Evolutionary conservation across 2,329 filamentous ascomycete genomes (phyloP), one percentile per base, ranked within the genome.

Genomic region (Cladosporium velox): DNA sequence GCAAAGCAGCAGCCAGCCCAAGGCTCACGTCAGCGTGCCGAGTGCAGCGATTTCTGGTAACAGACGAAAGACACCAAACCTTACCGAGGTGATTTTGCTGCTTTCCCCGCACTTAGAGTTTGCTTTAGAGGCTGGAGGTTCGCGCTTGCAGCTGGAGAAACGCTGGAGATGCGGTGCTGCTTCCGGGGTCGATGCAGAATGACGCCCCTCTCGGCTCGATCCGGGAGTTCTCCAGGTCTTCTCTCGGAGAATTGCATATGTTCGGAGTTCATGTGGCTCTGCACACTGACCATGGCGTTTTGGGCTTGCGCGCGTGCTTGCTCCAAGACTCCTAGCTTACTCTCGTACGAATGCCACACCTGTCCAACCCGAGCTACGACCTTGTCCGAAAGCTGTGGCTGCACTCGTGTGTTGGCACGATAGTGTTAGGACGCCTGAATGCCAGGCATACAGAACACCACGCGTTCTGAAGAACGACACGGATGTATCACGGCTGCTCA

Each of bases 201-300:
- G 32, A 58, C 55, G 55, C 14, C n/a, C 12, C 24, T 28, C 49
- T 32, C 58, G 58, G 58, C 41, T 49, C 26, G 30, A 49, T 60
- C 41, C 2, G 34, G 52, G 52, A 5, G 3, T 32, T 55, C 18
- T 18, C n/a, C 7, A 21, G 58, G 58, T 14, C 6, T 15, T 60
- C 38, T 47, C 58, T 60, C 58, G 58, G 58, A 47, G 41, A 21
- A 47, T 11, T 4, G 41, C 41, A 10, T 4, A 7, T 24, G 11
- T 21, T 47, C 41, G 41, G 41, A 47, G 41, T 4, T 41, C 24
- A 24, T 24, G 24, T 24, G 24, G 41, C 10, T 44, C 18, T n/a
- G 38, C 18, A 44, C 12, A 41, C 38, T n/a, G 6, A 30, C 15
- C 5, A 41, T 41, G 38, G 35, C 35, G 35, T 41, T 41, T 41